Evolutionary conservation across 2,329 filamentous ascomycete species (phyloP).

Genomic region (Emmonsiellopsis sp.): DNA sequence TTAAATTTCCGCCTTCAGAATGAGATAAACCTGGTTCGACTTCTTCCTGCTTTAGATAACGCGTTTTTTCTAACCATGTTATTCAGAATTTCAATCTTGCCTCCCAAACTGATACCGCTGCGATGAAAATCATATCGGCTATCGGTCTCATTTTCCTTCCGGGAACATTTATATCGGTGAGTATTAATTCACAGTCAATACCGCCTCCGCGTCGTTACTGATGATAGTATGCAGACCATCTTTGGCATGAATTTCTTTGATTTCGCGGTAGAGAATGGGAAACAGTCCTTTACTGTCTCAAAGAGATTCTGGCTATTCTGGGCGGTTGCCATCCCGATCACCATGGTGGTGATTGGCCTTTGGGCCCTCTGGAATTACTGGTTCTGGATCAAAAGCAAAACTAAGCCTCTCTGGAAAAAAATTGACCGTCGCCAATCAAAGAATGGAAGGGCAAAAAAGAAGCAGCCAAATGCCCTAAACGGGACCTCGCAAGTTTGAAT

Average conservation of each 20-base stretch:
- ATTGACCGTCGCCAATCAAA: background rate
- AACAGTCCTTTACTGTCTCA: constrained; percentile 18
- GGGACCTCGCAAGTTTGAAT: no score
- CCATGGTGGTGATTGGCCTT: constrained; percentile 16
- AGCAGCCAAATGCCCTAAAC: background rate
- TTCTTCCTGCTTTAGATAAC: background rate
- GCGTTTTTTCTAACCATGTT: constrained; percentile 1
- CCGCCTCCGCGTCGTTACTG: background rate
- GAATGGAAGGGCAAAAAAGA: background rate
- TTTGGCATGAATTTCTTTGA: constrained; percentile 30
- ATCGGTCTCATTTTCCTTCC: constrained; percentile 22
- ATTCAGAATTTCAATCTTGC: constrained; percentile 24
- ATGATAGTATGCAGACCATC: constrained; percentile 15
- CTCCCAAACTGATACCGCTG: constrained; percentile 22
- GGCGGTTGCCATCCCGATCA: constrained; percentile 22
- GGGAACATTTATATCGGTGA: constrained; percentile 23
- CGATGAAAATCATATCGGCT: constrained; percentile 24
- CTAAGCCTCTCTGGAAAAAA: background rate
- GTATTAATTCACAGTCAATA: constrained; percentile 2
- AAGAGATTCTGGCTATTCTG: constrained; percentile 25
- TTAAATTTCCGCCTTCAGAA: constrained; percentile 23
- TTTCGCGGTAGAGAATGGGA: constrained; percentile 11
- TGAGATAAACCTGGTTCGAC: constrained; percentile 24
- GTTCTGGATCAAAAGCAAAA: background rate
- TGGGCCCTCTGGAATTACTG: constrained; percentile 18